A percentile compares a stretch with the other conserved stretches of the same genome.
phyloP scores from a whole-genome alignment of 2,329 filamentous ascomycete species.

The Penicillium sclerotiorum region DNA sequence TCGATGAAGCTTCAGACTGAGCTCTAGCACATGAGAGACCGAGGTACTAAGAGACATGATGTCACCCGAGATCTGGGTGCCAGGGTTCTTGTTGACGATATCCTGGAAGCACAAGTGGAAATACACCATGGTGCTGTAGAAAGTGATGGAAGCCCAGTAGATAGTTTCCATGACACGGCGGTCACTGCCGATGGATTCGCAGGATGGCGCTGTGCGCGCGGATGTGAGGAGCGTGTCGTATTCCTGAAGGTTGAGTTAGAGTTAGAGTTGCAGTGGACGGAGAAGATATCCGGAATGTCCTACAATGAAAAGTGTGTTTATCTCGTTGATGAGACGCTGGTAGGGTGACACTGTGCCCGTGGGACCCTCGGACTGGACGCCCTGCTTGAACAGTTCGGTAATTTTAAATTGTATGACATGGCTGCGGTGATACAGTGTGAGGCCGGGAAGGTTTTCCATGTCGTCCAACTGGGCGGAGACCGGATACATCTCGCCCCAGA shows the following conservation, averaged over 20 bases:
- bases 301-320: slow-evolving; percentile 24
- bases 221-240: slow-evolving; percentile 24
- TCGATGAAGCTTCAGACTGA: slow-evolving; percentile 26
- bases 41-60: slow-evolving; percentile 20
- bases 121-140: slow-evolving; percentile 26
- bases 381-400: slow-evolving; percentile 25
- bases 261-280: neutral
- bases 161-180: slow-evolving; percentile 29
- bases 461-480: slow-evolving; percentile 30
- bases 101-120: slow-evolving; percentile 28
- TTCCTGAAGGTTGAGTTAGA: slow-evolving; percentile 18
- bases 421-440: slow-evolving; percentile 27
- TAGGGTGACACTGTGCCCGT: slow-evolving; percentile 12
- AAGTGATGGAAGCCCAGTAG: slow-evolving; percentile 29
- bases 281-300: neutral
- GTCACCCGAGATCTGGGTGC: slow-evolving; percentile 4
- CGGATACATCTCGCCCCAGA: slow-evolving; percentile 30
- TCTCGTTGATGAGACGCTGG: slow-evolving; percentile 20
- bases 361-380: neutral
- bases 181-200: slow-evolving; percentile 19
- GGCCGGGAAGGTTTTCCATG: slow-evolving; percentile 27
- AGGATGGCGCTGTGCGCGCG: slow-evolving; percentile 20
- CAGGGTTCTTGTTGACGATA: slow-evolving; percentile 5
- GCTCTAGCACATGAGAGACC: slow-evolving; percentile 26
- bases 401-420: slow-evolving; percentile 31